Percentiles rank a stretch among this genome's conserved stretches.
phyloP scores from a whole-genome alignment of 768 basidiomycete species.

The Lactifluus subvellereus region DNA sequence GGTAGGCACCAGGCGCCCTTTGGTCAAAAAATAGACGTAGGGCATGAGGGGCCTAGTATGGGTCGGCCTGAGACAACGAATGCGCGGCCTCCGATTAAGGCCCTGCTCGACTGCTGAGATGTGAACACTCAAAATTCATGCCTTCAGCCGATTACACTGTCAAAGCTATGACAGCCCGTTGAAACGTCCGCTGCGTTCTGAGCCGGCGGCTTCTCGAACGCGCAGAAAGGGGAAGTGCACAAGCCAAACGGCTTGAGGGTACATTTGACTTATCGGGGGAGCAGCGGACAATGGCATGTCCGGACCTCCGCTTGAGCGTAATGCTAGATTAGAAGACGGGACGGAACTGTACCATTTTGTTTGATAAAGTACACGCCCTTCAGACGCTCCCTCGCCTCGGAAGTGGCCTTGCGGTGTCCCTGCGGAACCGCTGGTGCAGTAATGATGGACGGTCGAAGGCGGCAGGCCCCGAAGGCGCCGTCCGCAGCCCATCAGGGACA shows the following conservation, averaged over 20 bases:
- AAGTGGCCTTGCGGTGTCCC: not conserved
- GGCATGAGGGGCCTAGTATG: not conserved
- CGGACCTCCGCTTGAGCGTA: not conserved
- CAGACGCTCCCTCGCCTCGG: not conserved
- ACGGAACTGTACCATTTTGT: not conserved
- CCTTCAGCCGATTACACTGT: constrained; percentile 7
- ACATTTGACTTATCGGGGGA: constrained; percentile 5
- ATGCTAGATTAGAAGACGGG: not conserved
- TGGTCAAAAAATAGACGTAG: not conserved
- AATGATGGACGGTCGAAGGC: no score
- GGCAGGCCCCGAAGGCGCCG: no score
- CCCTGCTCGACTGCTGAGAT: not conserved
- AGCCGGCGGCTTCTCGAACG: constrained; percentile 1
- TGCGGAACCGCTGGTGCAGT: not conserved
- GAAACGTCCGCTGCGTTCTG: not conserved
- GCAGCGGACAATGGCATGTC: not conserved
- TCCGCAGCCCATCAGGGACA: not conserved
- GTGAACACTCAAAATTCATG: not conserved
- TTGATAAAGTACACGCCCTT: not conserved
- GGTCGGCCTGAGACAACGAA: not conserved
- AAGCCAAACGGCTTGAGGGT: not conserved
- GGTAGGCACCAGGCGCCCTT: constrained; percentile 1
- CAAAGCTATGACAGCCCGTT: constrained; percentile 1
- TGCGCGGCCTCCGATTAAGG: not conserved
- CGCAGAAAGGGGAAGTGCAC: constrained; percentile 4